These are phyloP conservation scores for Suillus plorans DNA, from an alignment of 768 basidiomycete species.

Conservation along the genomic window DNA sequence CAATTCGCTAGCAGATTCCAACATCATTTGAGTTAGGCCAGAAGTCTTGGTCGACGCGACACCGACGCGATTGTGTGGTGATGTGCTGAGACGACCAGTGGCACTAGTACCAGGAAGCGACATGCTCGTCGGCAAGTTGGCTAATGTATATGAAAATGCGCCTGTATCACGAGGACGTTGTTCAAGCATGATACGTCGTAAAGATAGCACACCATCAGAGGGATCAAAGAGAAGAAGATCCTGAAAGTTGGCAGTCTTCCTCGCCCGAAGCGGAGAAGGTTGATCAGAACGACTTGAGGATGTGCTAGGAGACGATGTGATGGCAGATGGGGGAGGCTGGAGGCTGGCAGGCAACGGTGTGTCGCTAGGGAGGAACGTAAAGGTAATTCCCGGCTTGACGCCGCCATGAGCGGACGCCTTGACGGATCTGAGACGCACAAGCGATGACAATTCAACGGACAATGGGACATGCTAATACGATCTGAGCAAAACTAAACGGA, in stretches of 20 bases:
- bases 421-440: slow-evolving; percentile 51
- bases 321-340: slow-evolving; percentile 31
- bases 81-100: slow-evolving; percentile 35
- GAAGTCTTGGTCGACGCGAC: slow-evolving; percentile 34
- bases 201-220: slow-evolving; percentile 48
- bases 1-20: slow-evolving; percentile 36
- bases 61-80: slow-evolving; percentile 23
- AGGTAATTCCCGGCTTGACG: slow-evolving; percentile 44
- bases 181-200: slow-evolving; percentile 55
- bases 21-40: slow-evolving; percentile 34
- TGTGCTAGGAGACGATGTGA: slow-evolving; percentile 26
- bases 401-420: slow-evolving; percentile 28
- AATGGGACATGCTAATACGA: slow-evolving; percentile 43
- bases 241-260: slow-evolving; percentile 49
- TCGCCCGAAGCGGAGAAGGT: slow-evolving; percentile 28
- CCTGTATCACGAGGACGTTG: slow-evolving; percentile 23
- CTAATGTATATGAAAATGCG: slow-evolving; percentile 22
- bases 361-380: slow-evolving; percentile 50
- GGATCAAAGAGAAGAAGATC: slow-evolving; percentile 73
- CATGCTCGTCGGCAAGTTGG: slow-evolving; percentile 46
- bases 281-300: slow-evolving; percentile 30
- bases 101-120: slow-evolving; percentile 58
- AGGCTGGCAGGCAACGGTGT: slow-evolving; percentile 39
- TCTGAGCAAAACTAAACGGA: slow-evolving; percentile 1
- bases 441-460: slow-evolving; percentile 53